Evolutionary conservation across 257 asterid species (phyloP).

Genomic region (Hygrophila difformis): DNA sequence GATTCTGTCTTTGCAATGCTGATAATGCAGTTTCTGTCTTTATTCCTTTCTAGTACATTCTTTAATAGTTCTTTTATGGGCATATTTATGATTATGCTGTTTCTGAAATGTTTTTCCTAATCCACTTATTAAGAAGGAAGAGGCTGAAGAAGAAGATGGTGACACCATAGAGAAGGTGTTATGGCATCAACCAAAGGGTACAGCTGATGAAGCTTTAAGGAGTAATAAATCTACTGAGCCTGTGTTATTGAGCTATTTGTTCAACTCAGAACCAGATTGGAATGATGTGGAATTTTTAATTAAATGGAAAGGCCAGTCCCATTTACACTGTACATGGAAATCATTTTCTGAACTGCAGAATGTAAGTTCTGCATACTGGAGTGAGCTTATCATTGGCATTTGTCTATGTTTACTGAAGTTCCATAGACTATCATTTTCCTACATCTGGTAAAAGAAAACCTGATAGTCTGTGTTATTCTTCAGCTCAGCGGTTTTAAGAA

Average conservation of each 20-base stretch:
- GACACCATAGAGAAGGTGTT: constrained; percentile 90
- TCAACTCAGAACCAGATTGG: constrained; percentile 84
- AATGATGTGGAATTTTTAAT: constrained; percentile 76
- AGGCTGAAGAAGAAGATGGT: constrained; percentile 79
- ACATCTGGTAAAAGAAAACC: constrained; percentile 12
- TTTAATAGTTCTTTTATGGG: too few species aligned
- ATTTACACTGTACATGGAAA: constrained; percentile 97
- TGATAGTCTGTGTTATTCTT: constrained; percentile 27
- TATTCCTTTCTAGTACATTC: too few species aligned
- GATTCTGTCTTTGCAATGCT: too few species aligned
- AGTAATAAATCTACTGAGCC: constrained; percentile 73
- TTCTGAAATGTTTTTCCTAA: constrained; percentile 17
- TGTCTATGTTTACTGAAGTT: constrained; percentile 11
- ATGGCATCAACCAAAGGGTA: constrained; percentile 98
- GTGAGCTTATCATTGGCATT: constrained; percentile 4
- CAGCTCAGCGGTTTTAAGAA: constrained; percentile 99
- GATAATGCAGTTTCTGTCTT: neutral
- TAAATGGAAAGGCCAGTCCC: constrained; percentile 99
- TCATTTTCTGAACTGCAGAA: constrained; percentile 78
- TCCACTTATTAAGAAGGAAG: constrained; percentile 49
- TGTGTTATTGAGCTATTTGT: constrained; percentile 63
- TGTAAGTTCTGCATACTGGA: constrained; percentile 43
- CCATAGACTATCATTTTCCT: constrained; percentile 1
- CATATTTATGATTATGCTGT: neutral
- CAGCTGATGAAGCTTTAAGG: constrained; percentile 86